Conservation (phyloP, 2,329 filamentous ascomycete species). For the Neofusicoccum umdonicola region DNA sequence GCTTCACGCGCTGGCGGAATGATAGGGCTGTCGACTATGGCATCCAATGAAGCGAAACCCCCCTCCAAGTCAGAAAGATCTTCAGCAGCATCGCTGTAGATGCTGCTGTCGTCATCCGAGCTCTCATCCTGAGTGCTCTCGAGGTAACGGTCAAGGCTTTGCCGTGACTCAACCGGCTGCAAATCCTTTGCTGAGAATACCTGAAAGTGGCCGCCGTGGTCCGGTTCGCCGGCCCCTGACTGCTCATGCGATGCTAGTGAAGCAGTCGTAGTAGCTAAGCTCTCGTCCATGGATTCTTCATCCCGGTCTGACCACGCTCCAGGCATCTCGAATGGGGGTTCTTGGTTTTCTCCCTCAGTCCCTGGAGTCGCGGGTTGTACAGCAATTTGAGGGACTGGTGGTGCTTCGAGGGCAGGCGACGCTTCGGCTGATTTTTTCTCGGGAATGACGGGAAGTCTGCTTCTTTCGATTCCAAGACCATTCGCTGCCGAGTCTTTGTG, state of each 20-base stretch:
- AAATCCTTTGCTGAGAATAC: background rate
- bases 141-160: conserved; percentile 1
- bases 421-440: background rate
- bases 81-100: conserved; percentile 77
- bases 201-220: background rate
- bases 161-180: background rate
- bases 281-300: conserved; percentile 27
- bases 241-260: background rate
- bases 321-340: conserved; percentile 26
- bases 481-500: background rate
- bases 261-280: background rate
- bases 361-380: conserved; percentile 37
- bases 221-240: background rate
- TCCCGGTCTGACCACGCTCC: conserved; percentile 27
- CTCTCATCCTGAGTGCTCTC: conserved; percentile 21
- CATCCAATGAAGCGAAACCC: conserved; percentile 71
- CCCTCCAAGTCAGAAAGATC: conserved; percentile 65
- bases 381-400: conserved; percentile 32
- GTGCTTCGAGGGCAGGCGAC: background rate
- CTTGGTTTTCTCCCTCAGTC: conserved; percentile 25
- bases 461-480: background rate
- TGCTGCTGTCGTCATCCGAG: conserved; percentile 46
- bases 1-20: background rate
- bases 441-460: background rate
- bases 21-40: conserved; percentile 63